These are phyloP conservation scores for Clavariopsis aquatica DNA, from an alignment of 495 filamentous ascomycete species.

Conservation along the genomic window DNA sequence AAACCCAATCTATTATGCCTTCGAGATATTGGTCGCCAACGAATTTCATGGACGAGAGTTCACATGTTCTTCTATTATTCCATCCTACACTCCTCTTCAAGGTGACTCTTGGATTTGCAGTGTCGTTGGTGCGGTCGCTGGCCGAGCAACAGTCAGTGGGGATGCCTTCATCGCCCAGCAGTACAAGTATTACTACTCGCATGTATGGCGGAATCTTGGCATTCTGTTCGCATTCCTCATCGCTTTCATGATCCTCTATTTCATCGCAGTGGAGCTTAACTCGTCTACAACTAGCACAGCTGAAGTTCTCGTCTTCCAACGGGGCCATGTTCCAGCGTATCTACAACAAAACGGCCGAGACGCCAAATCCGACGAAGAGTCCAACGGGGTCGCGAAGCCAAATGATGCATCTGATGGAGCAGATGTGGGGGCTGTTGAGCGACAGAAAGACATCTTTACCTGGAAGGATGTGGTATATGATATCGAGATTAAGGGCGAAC, in stretches of 20 bases:
- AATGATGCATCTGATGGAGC: conserved; percentile 40
- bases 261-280: conserved; percentile 70
- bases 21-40: conserved; percentile 32
- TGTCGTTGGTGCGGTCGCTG: conserved; percentile 15
- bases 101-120: conserved; percentile 17
- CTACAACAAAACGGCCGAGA: conserved; percentile 42
- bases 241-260: conserved; percentile 64
- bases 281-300: conserved; percentile 75
- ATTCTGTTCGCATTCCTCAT: conserved; percentile 73
- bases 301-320: conserved; percentile 79
- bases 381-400: conserved; percentile 46
- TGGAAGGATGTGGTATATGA: conserved; percentile 83
- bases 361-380: conserved; percentile 30
- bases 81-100: conserved; percentile 59
- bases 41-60: conserved; percentile 33
- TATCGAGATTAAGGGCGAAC: conserved; percentile 76
- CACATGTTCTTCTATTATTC: conserved; percentile 21
- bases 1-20: conserved; percentile 35
- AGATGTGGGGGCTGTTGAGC: conserved; percentile 45
- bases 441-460: conserved; percentile 71
- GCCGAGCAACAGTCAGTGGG: conserved; percentile 13
- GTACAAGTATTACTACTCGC: conserved; percentile 17
- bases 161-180: conserved; percentile 7
- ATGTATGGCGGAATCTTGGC: conserved; percentile 63
- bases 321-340: conserved; percentile 65